phyloP scores from a whole-genome alignment of 1,284 basidiomycete genomes.

The Ustilago trichophora region DNA sequence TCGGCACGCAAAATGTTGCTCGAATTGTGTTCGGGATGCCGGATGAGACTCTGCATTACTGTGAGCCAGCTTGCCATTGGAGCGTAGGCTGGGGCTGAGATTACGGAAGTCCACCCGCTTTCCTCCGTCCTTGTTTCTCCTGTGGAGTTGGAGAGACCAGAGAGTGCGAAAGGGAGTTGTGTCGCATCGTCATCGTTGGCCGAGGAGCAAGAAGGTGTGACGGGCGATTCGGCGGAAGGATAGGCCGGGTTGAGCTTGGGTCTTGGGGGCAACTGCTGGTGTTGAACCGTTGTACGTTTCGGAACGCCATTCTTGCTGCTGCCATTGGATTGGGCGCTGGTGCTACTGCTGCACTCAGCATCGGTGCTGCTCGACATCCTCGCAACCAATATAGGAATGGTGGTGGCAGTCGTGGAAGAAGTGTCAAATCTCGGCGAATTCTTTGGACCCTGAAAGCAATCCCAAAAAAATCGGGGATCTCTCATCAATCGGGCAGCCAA shows the following conservation, averaged over 20 bases:
- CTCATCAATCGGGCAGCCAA: too few relatives aligned
- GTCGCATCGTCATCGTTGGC: background rate
- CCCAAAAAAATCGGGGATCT: too few relatives aligned
- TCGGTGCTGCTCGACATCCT: constrained; percentile 24
- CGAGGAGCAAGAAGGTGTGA: background rate
- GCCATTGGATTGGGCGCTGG: background rate
- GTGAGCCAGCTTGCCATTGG: constrained; percentile 38
- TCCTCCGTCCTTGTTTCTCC: background rate
- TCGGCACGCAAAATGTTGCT: constrained; percentile 61
- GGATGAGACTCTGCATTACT: constrained; percentile 54
- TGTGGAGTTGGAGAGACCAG: too few relatives aligned
- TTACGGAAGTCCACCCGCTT: constrained; percentile 24
- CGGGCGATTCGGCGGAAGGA: constrained; percentile 15
- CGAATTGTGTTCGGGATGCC: constrained; percentile 60
- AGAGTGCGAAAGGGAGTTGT: constrained; percentile 4
- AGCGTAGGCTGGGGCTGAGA: constrained; percentile 41
- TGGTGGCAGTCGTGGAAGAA: background rate
- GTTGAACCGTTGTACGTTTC: constrained; percentile 20
- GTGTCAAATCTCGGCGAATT: too few relatives aligned
- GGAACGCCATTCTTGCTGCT: too few relatives aligned
- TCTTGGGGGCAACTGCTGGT: constrained; percentile 34
- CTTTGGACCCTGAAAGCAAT: constrained; percentile 32
- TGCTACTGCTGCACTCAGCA: constrained; percentile 14
- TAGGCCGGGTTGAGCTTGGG: constrained; percentile 29
- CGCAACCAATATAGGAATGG: too few relatives aligned